These are phyloP conservation scores for Phytophthora capsici DNA, from an alignment of 352 stramenopile genomes.

Conservation along the genomic window DNA sequence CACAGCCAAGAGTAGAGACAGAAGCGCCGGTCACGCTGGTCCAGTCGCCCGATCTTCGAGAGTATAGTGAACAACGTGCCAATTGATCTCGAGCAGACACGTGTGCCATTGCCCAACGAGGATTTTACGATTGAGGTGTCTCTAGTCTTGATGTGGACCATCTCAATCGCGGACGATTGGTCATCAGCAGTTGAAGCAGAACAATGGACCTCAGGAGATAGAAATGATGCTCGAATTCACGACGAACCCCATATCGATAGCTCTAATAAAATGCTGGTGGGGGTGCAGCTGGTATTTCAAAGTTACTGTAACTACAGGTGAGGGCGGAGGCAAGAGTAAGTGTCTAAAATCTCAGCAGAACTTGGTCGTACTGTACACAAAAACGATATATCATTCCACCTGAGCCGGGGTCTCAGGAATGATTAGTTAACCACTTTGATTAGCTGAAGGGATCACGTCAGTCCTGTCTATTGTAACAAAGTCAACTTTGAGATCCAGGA, in stretches of 20 bases:
- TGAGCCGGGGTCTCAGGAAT: no score
- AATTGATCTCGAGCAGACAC: slow-evolving; percentile 22
- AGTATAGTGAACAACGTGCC: not conserved
- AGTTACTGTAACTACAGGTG: not conserved
- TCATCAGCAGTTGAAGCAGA: slow-evolving; percentile 10
- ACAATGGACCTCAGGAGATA: slow-evolving; percentile 11
- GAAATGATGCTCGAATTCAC: slow-evolving; percentile 5
- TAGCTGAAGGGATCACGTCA: no score
- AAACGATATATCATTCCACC: no score
- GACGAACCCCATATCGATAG: not conserved
- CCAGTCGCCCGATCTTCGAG: not conserved
- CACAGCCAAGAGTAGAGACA: not conserved
- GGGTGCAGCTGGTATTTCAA: not conserved
- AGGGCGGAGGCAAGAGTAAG: no score
- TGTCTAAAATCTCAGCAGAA: not conserved
- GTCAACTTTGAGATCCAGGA: no score
- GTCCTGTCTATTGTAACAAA: no score
- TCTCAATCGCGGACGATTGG: slow-evolving; percentile 1
- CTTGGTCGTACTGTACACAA: no score
- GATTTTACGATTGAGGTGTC: slow-evolving; percentile 9
- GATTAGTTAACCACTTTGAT: no score
- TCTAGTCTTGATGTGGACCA: slow-evolving; percentile 12
- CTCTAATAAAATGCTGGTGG: not conserved
- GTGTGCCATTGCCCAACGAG: slow-evolving; percentile 26
- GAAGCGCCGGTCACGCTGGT: not conserved